Evolutionary conservation across 108 stramenopile genomes (phyloP).

Genomic region (Epithemia pelagica): DNA sequence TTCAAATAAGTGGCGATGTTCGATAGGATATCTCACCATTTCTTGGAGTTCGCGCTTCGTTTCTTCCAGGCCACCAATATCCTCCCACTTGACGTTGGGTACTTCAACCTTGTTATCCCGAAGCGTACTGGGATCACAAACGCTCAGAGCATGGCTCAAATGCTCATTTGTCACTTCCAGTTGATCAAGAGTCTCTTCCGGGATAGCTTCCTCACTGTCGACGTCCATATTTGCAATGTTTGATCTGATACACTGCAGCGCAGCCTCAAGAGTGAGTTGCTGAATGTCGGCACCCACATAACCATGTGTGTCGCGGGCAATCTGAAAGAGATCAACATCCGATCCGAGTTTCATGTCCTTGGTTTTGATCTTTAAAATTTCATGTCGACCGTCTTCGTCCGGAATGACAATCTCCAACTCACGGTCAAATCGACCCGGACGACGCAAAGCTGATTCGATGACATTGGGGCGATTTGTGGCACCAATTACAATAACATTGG

Average conservation of each 20-base stretch:
- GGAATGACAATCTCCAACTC: constrained; percentile 98
- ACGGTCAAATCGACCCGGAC: constrained; percentile 96
- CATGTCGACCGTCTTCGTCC: constrained; percentile 95
- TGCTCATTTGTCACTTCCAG: constrained; percentile 86
- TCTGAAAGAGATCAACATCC: constrained; percentile 82
- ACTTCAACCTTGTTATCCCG: constrained; percentile 94
- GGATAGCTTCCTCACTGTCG: constrained; percentile 74
- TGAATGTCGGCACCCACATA: constrained; percentile 97
- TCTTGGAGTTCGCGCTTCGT: constrained; percentile 98
- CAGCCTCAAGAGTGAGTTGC: constrained; percentile 94
- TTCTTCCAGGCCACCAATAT: constrained; percentile 98
- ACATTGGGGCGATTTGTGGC: constrained; percentile 97
- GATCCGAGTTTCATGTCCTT: constrained; percentile 83
- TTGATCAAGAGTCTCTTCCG: constrained; percentile 64
- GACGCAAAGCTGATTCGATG: constrained; percentile 93
- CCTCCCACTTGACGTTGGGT: constrained; percentile 96
- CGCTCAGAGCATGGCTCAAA: constrained; percentile 85
- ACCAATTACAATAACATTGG: constrained; percentile 96
- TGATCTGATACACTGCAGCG: constrained; percentile 90
- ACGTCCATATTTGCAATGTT: constrained; percentile 81
- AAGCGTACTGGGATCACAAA: constrained; percentile 85
- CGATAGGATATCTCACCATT: constrained; percentile 97
- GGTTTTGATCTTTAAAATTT: constrained; percentile 95
- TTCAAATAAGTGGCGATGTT: constrained; percentile 94
- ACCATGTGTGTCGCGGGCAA: constrained; percentile 95